Base-by-base conservation (phyloP, 495 filamentous ascomycete species). In the Hyaloscypha bicolor region DNA sequence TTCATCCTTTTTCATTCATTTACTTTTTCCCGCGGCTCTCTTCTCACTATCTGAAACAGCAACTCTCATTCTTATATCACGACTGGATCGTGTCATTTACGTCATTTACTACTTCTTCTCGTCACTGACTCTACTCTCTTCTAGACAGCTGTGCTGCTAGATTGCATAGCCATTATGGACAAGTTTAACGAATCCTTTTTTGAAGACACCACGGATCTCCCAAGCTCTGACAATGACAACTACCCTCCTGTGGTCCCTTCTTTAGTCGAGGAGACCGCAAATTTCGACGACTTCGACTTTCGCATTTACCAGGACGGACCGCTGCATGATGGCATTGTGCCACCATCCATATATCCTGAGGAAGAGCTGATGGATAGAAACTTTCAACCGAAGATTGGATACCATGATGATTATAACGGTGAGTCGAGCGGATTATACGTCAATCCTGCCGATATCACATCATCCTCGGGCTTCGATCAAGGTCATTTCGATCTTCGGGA, bases 81-180 rank as follows among this genome's bases (percentile, higher is more conserved):
- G 39, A 35, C 60, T 60, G 57, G 57, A 37, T 60, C 57, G 57
- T 60, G 57, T 6, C 2, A 21, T 22, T 60, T 39, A 8, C 57
- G 42, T 48, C 53, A 56, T 6, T 56, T 56, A 30, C 53, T 56
- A 37, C 12, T 37, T 12, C 4, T 9, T 37, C 12, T 37, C 35
- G 35, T 37, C 35, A 37, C 35, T 37, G 8, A 37, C 35, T 37
- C 53, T 32, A 56, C 35, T 37, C 35, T 11, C 35, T 60, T 9
- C 32, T 60, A 60, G 16, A 37, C 57, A 60, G 57, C 32, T 35
- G 30, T 9, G 57, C 57, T 60, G 57, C 33, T 32, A 29, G 22
- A 56, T 56, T 30, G 29, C 25, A 25, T 19, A 56, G 30, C 22
- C 11, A 22, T 35, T 4, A 60, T 60, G 57, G 57, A 60, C 29